Evolutionary conservation across 176 grass and related monocot species (phyloP).

Genomic region (bread wheat (Triticum aestivum)): DNA sequence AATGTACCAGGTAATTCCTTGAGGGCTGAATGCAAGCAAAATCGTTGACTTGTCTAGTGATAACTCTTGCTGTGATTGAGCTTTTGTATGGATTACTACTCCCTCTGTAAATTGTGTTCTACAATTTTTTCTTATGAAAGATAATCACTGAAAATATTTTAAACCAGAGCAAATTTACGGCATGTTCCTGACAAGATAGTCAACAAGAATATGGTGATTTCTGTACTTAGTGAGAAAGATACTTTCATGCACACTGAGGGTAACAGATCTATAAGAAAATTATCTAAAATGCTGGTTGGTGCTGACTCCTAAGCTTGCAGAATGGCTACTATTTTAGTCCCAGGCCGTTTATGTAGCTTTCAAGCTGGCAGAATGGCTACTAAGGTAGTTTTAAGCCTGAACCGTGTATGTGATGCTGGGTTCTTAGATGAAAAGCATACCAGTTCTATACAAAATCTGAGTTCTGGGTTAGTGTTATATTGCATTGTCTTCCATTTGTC

Average conservation of each 20-base stretch:
- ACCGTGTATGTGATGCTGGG: neutral
- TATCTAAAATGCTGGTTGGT: neutral
- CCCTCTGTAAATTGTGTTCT: neutral
- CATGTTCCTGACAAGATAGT: neutral
- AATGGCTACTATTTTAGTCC: neutral
- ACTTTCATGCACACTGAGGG: neutral
- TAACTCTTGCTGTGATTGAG: neutral
- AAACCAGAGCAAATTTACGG: neutral
- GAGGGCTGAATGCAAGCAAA: neutral
- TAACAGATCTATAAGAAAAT: neutral
- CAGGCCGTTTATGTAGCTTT: neutral
- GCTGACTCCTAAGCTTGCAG: neutral
- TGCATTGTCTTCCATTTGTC: constrained; percentile 3
- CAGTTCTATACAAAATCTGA: neutral
- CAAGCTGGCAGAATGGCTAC: neutral
- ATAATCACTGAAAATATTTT: neutral
- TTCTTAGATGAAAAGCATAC: neutral
- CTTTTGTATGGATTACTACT: neutral
- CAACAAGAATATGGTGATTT: neutral
- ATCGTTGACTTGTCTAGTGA: neutral
- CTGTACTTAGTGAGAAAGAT: neutral
- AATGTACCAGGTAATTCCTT: constrained; percentile 40
- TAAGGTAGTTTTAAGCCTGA: neutral
- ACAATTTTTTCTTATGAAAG: neutral
- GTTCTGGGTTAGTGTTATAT: neutral